A percentile compares a stretch with the other conserved stretches of the same genome.
These are phyloP conservation scores for Dipsacomyces acuminosporus DNA, from an alignment of 371 early-diverging fungal genomes.

Conservation along the genomic window DNA sequence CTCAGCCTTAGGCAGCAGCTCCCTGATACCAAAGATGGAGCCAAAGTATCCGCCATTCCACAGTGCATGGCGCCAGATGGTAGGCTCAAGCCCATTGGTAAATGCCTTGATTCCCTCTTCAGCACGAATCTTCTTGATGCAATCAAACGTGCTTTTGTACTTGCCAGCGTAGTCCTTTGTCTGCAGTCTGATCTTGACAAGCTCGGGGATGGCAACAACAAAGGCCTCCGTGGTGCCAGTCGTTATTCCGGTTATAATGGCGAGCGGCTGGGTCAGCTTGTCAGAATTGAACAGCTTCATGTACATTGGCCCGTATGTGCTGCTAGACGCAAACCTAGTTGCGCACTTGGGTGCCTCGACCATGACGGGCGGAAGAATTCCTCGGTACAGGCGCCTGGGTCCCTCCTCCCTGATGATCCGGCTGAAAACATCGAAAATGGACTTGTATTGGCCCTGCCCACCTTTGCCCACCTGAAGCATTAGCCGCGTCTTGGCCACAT, in stretches of 20 bases:
- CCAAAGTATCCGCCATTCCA: conserved; percentile 96
- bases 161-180: conserved; percentile 74
- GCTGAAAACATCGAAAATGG: conserved; percentile 68
- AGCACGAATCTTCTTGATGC: conserved; percentile 64
- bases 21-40: conserved; percentile 73
- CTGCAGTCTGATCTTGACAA: conserved; percentile 94
- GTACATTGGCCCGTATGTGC: conserved; percentile 73
- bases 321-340: conserved; percentile 94
- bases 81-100: conserved; percentile 90
- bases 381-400: conserved; percentile 82
- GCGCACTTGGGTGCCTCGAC: conserved; percentile 98
- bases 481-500: conserved; percentile 94
- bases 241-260: conserved; percentile 85
- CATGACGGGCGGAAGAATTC: conserved; percentile 93
- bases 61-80: conserved; percentile 89
- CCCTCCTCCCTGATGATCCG: conserved; percentile 92
- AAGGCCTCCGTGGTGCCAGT: conserved; percentile 93
- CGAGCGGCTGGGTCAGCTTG: conserved; percentile 67
- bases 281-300: conserved; percentile 64
- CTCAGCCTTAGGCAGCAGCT: conserved; percentile 75
- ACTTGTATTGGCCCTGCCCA: conserved; percentile 63
- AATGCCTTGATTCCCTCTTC: conserved; percentile 79
- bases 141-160: conserved; percentile 72
- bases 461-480: conserved; percentile 82
- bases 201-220: conserved; percentile 87